Evolutionary conservation across 352 stramenopile genomes (phyloP).

Genomic region (Phytophthora rubi): DNA sequence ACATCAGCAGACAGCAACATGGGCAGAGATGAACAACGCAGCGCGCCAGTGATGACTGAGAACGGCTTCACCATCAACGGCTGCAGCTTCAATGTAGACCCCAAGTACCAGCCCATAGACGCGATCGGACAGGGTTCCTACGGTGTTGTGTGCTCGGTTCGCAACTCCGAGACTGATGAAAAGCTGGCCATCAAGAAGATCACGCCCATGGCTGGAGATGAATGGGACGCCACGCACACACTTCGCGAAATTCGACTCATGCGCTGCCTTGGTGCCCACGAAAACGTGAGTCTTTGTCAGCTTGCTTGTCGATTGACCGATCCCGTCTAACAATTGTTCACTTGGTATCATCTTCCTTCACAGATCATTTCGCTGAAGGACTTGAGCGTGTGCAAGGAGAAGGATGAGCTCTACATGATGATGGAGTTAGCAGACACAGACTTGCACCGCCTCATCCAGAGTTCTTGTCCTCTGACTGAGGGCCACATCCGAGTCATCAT

Average conservation of each 20-base stretch:
- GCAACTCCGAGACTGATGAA: constrained; percentile 76
- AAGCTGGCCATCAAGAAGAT: constrained; percentile 95
- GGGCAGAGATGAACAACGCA: constrained; percentile 70
- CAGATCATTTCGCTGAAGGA: constrained; percentile 92
- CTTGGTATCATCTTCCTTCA: neutral
- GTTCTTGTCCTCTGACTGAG: constrained; percentile 80
- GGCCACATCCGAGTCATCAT: constrained; percentile 89
- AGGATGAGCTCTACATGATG: constrained; percentile 96
- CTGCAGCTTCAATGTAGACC: constrained; percentile 81
- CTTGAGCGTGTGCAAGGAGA: constrained; percentile 90
- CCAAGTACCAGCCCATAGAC: constrained; percentile 85
- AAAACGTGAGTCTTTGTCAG: constrained; percentile 70
- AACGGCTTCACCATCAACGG: constrained; percentile 86
- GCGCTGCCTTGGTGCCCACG: constrained; percentile 88
- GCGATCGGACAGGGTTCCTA: constrained; percentile 95
- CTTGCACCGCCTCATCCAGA: constrained; percentile 91
- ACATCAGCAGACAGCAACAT: constrained; percentile 32
- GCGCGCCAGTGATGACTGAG: constrained; percentile 63
- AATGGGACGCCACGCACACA: constrained; percentile 91
- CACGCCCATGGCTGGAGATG: constrained; percentile 89
- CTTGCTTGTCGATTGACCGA: neutral
- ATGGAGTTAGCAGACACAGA: constrained; percentile 96
- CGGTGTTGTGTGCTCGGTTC: constrained; percentile 91
- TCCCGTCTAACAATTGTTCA: neutral
- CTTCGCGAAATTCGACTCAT: constrained; percentile 92